Base-by-base conservation (phyloP, 139 green algal genomes). In the Klebsormidium nitens region DNA sequence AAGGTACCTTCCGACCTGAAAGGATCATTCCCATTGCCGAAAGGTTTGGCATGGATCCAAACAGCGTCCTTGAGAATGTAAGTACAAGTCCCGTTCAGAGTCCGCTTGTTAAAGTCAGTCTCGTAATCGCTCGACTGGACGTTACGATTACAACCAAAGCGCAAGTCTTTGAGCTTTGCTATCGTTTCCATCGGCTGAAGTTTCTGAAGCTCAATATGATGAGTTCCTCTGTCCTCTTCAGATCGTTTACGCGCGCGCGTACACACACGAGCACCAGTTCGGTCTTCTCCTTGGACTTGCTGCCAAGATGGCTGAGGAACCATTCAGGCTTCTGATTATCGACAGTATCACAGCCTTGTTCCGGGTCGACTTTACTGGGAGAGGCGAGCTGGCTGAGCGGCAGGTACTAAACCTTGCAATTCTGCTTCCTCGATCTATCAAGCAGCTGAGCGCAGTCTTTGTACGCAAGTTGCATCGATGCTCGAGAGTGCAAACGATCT, bases 301-400 rank as follows among this genome's bases (percentile, higher is more conserved):
- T 1, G 90, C 89, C 2, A 83, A 87, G 39, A 89, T 91, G 81
- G 74, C 80, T 0, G 79, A 94, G 57, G 83, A 91, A 44, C 84
- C 76, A 1, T 96, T 95, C 84, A 82, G 77, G 59, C 60, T 83
- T 3, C 60, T 85, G 38, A 66, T 96, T 46, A 84, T 97, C 52
- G 93, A 98, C 82, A 86, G 61, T 42, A 86, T 97, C 59, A 96
- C 85, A 11, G 82, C 81, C 14, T 83, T 89, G 67, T 89, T 96
- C 78, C 76, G 91, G 1, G 78, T 81, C 5, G 92, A 98, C 75
- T 98, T 91, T 74, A 77, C 26, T 11, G 92, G 92, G 0, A 78
- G 92, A 5, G 93, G 91, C 0, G 90, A 97, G 80, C 85, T 97
- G 38, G 82, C 87, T 19, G 91, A 96, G 38, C 73, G 93, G 48